Conservation (phyloP, 164 flowering plant genomes). For the Aristolochia fimbriata region DNA sequence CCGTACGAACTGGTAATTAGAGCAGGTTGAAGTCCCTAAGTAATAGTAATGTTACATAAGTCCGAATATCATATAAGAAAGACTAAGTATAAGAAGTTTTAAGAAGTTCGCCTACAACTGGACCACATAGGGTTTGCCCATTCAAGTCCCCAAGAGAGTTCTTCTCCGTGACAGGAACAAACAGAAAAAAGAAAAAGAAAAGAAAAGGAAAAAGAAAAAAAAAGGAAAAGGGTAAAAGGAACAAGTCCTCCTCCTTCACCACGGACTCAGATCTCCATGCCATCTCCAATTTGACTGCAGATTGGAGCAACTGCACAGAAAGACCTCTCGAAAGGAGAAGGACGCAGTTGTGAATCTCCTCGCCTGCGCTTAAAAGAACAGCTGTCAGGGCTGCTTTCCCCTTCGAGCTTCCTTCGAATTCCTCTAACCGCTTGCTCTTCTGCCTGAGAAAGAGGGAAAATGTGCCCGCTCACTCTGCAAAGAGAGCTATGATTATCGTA, state of each 20-base stretch:
- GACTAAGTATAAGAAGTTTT: conserved; percentile 12
- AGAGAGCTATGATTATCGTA: conserved; percentile 92
- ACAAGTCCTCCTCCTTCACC: conserved; percentile 4
- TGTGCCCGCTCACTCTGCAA: conserved; percentile 79
- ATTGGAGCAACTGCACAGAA: conserved; percentile 74
- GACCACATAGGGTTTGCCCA: conserved; percentile 18
- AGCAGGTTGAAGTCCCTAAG: conserved; percentile 13
- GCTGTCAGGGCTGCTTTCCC: conserved; percentile 44
- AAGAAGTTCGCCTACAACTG: conserved; percentile 39
- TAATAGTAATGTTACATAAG: conserved; percentile 23
- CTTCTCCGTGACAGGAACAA: conserved; percentile 12
- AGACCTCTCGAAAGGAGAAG: conserved; percentile 95
- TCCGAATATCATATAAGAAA: conserved; percentile 28
- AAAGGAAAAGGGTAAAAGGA: conserved; percentile 2
- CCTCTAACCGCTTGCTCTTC: conserved; percentile 93
- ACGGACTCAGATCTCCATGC: conserved; percentile 82
- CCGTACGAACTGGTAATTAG: conserved; percentile 1
- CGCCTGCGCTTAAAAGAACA: conserved; percentile 88
- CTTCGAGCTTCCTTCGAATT: conserved; percentile 82
- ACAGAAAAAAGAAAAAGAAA: conserved; percentile 8
- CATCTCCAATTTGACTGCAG: conserved; percentile 92
- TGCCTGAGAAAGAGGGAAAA: conserved; percentile 67
- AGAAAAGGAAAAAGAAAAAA: conserved; percentile 3
- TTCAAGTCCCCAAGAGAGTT: conserved; percentile 20
- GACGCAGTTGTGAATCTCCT: conserved; percentile 60